Conservation (phyloP, 2,329 filamentous ascomycete genomes). For the Acephala macrosclerotiorum region DNA sequence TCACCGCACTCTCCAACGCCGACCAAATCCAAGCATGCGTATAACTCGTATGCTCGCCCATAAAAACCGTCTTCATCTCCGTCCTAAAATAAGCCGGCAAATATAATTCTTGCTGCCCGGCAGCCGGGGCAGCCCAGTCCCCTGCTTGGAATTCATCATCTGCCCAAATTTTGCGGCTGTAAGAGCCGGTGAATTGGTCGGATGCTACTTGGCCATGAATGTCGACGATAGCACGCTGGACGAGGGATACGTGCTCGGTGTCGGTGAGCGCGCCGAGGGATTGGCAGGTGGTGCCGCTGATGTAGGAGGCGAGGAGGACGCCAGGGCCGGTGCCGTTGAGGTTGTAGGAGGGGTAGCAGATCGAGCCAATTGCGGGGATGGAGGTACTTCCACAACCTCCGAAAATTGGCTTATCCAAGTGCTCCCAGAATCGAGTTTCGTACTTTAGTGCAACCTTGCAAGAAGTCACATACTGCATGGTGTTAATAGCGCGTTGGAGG, state of each 20-base stretch:
- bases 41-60: constrained; percentile 74
- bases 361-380: constrained; percentile 65
- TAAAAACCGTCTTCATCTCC: constrained; percentile 67
- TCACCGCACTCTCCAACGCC: constrained; percentile 71
- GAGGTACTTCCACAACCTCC: constrained; percentile 60
- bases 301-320: constrained; percentile 67
- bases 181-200: constrained; percentile 70
- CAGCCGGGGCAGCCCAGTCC: constrained; percentile 65
- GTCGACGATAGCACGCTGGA: constrained; percentile 72
- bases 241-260: constrained; percentile 67
- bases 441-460: constrained; percentile 74
- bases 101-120: constrained; percentile 73
- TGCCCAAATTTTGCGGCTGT: constrained; percentile 71
- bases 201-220: constrained; percentile 67
- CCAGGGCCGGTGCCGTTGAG: constrained; percentile 70
- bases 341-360: constrained; percentile 73
- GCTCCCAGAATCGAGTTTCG: constrained; percentile 67
- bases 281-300: constrained; percentile 52
- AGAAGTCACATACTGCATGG: constrained; percentile 52
- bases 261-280: constrained; percentile 56
- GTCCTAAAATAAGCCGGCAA: constrained; percentile 76
- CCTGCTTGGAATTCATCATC: constrained; percentile 66
- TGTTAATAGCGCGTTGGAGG: constrained; percentile 55
- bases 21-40: constrained; percentile 76
- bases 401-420: constrained; percentile 52